Base-by-base conservation (phyloP, 148 eudicot species). In the Polygonum aviculare region DNA sequence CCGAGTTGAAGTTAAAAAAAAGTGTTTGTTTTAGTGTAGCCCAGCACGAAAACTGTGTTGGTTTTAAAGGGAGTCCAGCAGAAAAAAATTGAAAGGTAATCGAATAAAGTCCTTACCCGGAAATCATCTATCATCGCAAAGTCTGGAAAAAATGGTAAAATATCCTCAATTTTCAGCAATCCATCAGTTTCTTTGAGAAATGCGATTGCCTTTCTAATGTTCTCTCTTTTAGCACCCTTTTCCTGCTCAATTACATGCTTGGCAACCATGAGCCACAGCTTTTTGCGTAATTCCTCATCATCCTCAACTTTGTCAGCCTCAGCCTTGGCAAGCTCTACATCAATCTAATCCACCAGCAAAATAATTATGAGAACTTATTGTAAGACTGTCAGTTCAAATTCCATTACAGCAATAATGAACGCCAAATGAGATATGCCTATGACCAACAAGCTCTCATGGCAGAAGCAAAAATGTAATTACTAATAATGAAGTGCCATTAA, bases 231-330 rank as follows among this genome's bases (percentile, higher is more conserved):
- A 72, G 99, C 88, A 74, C 99, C 99, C 82, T 89, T 89, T 80
- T 92, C 97, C 77, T 90, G 96, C 83, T 89, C 88, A 75, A 93
- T 84, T 54, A 93, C 98, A 88, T 93, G 94, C 85, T 93, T 93
- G 49, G 98, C 98, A 81, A 95, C 92, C 99, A 95, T 92, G 26
- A 95, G 93, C 99, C 99, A 93, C 26, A 95, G 88, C 78, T 93
- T 95, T 81, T 95, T 95, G 80, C 97, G 85, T 70, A 92, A 88
- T 80, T 95, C 99, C 79, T 92, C 99, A 75, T 95, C 99, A 87
- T 95, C 99, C 86, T 95, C 97, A 79, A 93, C 99, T 83, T 95
- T 95, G 83, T 95, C 97, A 67, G 97, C 97, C 87, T 95, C 99
- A 69, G 97, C 99, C 91, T 88, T 95, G 35, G 99, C 99, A 85